Conservation (phyloP, 306 rosid species). For the Fagus sylvatica region DNA sequence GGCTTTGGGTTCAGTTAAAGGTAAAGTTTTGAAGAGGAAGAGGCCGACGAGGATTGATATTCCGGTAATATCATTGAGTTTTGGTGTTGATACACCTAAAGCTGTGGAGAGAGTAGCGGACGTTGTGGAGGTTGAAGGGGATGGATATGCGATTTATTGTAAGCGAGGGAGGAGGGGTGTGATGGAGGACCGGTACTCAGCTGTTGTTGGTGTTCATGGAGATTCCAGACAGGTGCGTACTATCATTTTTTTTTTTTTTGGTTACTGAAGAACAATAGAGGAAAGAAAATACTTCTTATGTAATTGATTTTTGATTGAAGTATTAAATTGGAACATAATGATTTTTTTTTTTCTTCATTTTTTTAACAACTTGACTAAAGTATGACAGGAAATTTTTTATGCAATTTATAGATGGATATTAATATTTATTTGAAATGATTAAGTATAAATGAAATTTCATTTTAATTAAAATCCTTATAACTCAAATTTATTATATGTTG, state of each 20-base stretch:
- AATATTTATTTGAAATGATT: no score
- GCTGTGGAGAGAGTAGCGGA: slow-evolving; percentile 27
- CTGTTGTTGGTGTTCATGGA: slow-evolving; percentile 29
- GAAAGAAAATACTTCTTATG: background rate
- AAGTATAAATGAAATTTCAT: no score
- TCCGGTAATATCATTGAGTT: slow-evolving; percentile 20
- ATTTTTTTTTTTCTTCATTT: no score
- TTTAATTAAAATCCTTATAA: no score
- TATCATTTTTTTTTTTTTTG: background rate
- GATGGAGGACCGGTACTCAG: slow-evolving; percentile 58
- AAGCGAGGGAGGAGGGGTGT: slow-evolving; percentile 49
- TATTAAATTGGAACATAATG: no score
- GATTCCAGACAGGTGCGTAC: slow-evolving; percentile 44
- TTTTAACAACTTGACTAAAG: no score
- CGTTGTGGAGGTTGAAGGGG: slow-evolving; percentile 45
- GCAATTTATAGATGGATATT: no score
- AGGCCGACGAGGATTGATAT: slow-evolving; percentile 46
- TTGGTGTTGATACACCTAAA: slow-evolving; percentile 23
- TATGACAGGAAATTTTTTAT: no score
- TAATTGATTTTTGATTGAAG: no score
- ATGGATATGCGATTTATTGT: slow-evolving; percentile 49
- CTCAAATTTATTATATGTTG: no score
- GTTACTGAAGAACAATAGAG: background rate
- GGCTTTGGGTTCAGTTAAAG: background rate
- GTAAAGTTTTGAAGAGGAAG: slow-evolving; percentile 42